phyloP scores from a whole-genome alignment of 163 green algal genomes.

The Picocystis sp. region DNA sequence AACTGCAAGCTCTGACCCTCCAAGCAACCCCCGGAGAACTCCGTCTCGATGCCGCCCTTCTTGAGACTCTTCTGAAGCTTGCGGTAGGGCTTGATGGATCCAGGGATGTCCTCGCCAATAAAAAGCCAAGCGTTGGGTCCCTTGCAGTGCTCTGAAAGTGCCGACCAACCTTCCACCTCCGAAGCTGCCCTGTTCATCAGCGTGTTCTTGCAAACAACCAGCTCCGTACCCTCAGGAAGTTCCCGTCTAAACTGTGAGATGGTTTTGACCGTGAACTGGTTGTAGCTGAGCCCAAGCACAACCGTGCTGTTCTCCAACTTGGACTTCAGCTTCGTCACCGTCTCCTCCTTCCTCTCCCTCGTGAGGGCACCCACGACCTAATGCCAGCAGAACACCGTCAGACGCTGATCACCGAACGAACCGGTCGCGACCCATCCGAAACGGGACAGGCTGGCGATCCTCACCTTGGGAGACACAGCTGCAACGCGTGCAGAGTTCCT shows the following conservation, averaged over 20 bases:
- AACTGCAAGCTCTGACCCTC: slow-evolving; percentile 37
- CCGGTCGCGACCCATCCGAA: no score
- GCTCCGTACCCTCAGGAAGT: slow-evolving; percentile 38
- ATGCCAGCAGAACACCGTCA: no score
- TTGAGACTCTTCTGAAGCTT: slow-evolving; percentile 53
- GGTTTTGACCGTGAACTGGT: slow-evolving; percentile 47
- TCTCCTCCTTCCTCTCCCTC: slow-evolving; percentile 50
- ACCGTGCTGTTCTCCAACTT: slow-evolving; percentile 49
- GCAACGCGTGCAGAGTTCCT: no score
- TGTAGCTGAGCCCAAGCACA: slow-evolving; percentile 63
- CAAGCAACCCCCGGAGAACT: slow-evolving; percentile 14
- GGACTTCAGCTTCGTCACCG: slow-evolving; percentile 41
- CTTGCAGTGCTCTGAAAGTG: slow-evolving; percentile 23
- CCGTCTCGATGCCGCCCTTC: slow-evolving; percentile 14
- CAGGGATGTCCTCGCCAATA: slow-evolving; percentile 38
- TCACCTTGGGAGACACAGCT: no score
- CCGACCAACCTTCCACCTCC: slow-evolving; percentile 24
- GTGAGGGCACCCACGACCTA: slow-evolving; percentile 50
- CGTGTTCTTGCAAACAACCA: slow-evolving; percentile 73
- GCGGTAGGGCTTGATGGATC: slow-evolving; percentile 52
- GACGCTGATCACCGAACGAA: no score
- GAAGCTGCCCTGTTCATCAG: slow-evolving; percentile 52
- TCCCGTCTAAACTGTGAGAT: slow-evolving; percentile 53
- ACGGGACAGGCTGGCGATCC: no score
- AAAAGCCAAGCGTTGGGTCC: slow-evolving; percentile 82